Evolutionary conservation across 2,329 filamentous ascomycete genomes (phyloP), one percentile per base, ranked within the genome.

Genomic region (Fusarium mundagurra): DNA sequence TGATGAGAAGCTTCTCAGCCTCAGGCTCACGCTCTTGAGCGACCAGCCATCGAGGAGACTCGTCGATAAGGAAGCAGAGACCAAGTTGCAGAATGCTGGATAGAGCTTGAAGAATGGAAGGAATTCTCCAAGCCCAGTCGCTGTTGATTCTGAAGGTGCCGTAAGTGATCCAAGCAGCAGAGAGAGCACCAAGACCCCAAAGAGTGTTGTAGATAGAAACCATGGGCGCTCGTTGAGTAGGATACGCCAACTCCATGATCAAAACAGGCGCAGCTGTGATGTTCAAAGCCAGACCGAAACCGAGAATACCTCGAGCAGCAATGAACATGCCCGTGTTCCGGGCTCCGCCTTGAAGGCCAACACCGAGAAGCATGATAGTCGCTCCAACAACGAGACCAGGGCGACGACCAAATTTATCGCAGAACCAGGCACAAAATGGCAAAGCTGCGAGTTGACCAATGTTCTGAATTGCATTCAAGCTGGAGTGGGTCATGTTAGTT

Each of bases 171-270:
- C 65, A 68, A 5, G 65, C 65, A 0, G 65, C 65, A 12, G 64
- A 68, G 2, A 68, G 34, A 16, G 65, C 65, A 6, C 65, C 65
- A 8, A 68, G 14, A 4, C 64, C 64, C 65, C 64, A 68, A 16
- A 68, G 64, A 7, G 64, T 68, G 20, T 68, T 68, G 54, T 68
- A 68, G 22, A 68, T 68, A 1, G 65, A 68, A 8, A 68, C 65
- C 65, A 68, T 68, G 4, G 65, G 65, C 9, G 64, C 65, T 31
- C 65, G 27, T 1, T 68, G 65, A 34, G 65, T 68, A 22, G 65
- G 65, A 9, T 68, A 68, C 3, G 65, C 65, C 16, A 68, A 14
- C 17, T 68, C 65, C 64, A 68, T 68, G 12, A 68, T 68, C 3
- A 68, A 14, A 6, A 68, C 64, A 11, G 65, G 65, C 0, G 65